Conservation (phyloP, 2,329 filamentous ascomycete genomes). For the Neopestalotiopsis sp. region DNA sequence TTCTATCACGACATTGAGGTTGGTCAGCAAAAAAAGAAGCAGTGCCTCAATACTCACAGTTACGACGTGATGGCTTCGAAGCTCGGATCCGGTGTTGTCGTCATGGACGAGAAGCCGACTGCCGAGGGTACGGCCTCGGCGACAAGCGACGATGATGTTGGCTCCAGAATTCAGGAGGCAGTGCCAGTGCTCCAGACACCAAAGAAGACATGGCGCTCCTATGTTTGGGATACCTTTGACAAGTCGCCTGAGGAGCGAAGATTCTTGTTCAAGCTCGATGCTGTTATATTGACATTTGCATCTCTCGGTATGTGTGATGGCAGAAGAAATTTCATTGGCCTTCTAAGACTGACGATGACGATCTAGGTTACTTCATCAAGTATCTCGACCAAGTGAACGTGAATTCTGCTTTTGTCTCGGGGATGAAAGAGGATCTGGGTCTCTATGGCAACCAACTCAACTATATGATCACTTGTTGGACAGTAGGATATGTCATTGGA, state of each 20-base stretch:
- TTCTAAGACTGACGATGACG: neutral
- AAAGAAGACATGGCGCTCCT: constrained; percentile 49
- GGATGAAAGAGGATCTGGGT: constrained; percentile 48
- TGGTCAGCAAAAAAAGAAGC: neutral
- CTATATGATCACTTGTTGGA: constrained; percentile 36
- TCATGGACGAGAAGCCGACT: constrained; percentile 13
- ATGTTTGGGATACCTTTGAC: constrained; percentile 54
- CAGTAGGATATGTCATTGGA: constrained; percentile 36
- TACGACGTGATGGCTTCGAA: neutral
- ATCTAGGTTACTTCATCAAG: constrained; percentile 41
- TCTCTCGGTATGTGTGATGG: constrained; percentile 32
- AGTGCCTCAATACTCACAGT: neutral
- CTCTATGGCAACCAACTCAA: constrained; percentile 47
- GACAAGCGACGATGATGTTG: neutral
- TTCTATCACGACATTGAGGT: neutral
- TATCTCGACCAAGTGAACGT: constrained; percentile 39
- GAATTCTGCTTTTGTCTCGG: constrained; percentile 50
- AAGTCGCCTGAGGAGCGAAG: constrained; percentile 44
- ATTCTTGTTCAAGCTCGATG: constrained; percentile 49
- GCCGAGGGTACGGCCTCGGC: neutral
- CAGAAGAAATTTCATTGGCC: neutral
- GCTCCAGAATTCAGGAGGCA: neutral
- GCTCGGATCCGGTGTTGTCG: constrained; percentile 2
- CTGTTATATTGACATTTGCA: constrained; percentile 44
- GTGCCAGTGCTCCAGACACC: constrained; percentile 31